Base-by-base conservation (phyloP, 495 filamentous ascomycete species). In the Neurospora sp. region DNA sequence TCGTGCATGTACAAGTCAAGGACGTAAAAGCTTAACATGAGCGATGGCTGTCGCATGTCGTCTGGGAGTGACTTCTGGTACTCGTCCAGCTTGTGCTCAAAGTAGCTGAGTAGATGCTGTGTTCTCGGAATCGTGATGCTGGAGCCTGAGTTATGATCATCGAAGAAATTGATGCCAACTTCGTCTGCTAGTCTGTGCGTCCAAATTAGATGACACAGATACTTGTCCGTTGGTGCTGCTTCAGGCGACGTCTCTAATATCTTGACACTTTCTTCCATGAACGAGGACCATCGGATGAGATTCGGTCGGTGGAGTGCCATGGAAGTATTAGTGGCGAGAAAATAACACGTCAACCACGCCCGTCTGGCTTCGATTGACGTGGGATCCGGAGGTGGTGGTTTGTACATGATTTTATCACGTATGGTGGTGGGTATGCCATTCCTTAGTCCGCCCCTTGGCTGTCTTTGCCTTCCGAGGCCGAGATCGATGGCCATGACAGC, bases 401-500 rank as follows among this genome's bases (percentile, higher is more conserved):
- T 87, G 12, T 85, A 78, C 77, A 85, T 82, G 1, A 85, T 83
- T 39, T 85, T 81, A 41, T 88, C 85, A 31, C 81, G 81, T 83
- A 84, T 86, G 31, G 81, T 81, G 71, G 75, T 75, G 38, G 77
- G 80, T 69, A 79, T 78, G 74, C 82, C 82, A 71, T 76, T 79
- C 37, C 77, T 80, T 40, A 79, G 72, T 31, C 78, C 80, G 35
- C 80, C 76, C 75, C 79, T 76, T 10, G 77, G 76, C 74, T 82
- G 78, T 69, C 83, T 82, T 76, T 82, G 83, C 76, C 84, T 86
- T 9, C 93, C 90, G 39, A 98, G 86, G 0, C 94, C 94, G 48
- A 98, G 86, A 78, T 99, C 96, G 76, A 98, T 89, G 14, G 90
- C 92, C 89, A 98, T 91, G 44, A 92, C 84, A 40, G 93, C 91